Conservation (phyloP, 352 stramenopile genomes). For the Globisporangium barbulae region DNA sequence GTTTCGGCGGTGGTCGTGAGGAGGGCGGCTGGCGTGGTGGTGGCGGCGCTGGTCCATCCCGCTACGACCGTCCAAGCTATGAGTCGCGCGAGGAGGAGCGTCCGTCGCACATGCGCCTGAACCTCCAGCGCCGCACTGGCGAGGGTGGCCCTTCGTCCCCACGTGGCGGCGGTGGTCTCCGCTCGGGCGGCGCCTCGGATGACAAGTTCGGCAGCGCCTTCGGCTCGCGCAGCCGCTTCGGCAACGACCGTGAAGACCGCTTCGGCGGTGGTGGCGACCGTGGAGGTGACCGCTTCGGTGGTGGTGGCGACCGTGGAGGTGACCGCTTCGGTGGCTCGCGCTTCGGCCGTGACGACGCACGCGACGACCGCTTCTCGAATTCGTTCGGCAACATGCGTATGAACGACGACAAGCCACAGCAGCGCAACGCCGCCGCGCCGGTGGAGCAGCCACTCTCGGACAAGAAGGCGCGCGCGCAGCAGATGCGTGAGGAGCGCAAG, state of each 20-base stretch:
- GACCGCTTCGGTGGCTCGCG: constrained; percentile 27
- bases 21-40: constrained; percentile 19
- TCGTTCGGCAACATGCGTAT: constrained; percentile 48
- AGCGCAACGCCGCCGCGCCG: constrained; percentile 12
- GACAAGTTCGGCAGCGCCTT: constrained; percentile 63
- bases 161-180: constrained; percentile 22
- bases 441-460: constrained; percentile 25
- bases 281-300: constrained; percentile 22
- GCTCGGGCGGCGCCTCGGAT: constrained; percentile 13
- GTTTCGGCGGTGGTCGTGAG: constrained; percentile 16
- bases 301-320: constrained; percentile 9
- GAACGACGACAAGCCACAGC: constrained; percentile 20
- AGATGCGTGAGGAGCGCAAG: constrained; percentile 75
- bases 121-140: constrained; percentile 52
- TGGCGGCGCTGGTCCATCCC: constrained; percentile 34
- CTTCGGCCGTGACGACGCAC: constrained; percentile 34
- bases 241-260: constrained; percentile 17
- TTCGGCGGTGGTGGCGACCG: constrained; percentile 17
- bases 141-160: constrained; percentile 21
- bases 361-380: constrained; percentile 32
- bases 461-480: constrained; percentile 56
- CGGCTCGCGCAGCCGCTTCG: constrained; percentile 23
- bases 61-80: constrained; percentile 69
- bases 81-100: constrained; percentile 59
- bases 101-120: constrained; percentile 74